Conservation (phyloP, 2,329 filamentous ascomycete species). For the Beauveria australis region DNA sequence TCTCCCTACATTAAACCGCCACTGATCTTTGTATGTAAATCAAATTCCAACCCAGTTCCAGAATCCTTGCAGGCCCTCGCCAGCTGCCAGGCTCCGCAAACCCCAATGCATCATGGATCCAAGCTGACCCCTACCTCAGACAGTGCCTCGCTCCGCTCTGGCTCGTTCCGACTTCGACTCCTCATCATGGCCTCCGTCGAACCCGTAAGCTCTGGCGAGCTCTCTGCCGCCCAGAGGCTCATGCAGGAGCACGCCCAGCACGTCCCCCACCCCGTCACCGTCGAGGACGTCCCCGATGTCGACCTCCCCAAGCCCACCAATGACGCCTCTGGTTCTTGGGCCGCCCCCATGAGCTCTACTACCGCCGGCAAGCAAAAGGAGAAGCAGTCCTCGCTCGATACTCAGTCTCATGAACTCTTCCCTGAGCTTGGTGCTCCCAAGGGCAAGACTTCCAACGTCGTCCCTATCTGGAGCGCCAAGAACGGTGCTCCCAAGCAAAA, state of each 20-base stretch:
- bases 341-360: slow-evolving; percentile 49
- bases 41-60: neutral
- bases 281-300: slow-evolving; percentile 78
- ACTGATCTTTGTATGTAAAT: neutral
- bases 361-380: slow-evolving; percentile 62
- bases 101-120: neutral
- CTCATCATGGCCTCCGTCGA: slow-evolving; percentile 34
- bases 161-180: slow-evolving; percentile 11
- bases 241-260: slow-evolving; percentile 52
- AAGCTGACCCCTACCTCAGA: neutral
- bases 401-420: slow-evolving; percentile 84
- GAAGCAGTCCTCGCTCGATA: slow-evolving; percentile 53
- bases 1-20: neutral
- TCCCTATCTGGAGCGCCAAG: slow-evolving; percentile 72
- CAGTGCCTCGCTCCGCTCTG: neutral
- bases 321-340: slow-evolving; percentile 38
- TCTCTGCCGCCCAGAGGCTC: slow-evolving; percentile 53
- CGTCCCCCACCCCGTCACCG: slow-evolving; percentile 49
- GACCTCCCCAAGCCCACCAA: slow-evolving; percentile 54
- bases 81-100: neutral
- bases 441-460: slow-evolving; percentile 58
- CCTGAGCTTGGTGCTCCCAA: slow-evolving; percentile 72
- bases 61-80: neutral
- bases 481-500: slow-evolving; percentile 47
- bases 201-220: slow-evolving; percentile 27